phyloP scores from a whole-genome alignment of 768 basidiomycete species.

The Termitomyces sp. region DNA sequence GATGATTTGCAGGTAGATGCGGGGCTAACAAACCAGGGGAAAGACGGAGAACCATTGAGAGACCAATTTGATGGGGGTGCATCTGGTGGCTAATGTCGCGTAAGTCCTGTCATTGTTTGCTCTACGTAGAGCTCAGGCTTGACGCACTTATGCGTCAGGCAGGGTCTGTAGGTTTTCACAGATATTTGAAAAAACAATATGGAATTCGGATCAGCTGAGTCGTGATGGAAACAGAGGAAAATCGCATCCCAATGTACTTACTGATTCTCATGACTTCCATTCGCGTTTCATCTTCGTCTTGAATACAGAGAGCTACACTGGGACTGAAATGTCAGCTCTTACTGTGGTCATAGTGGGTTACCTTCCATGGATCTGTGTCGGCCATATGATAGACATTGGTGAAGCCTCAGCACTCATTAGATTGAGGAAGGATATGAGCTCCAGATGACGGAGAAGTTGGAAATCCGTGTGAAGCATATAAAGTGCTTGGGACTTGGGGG shows the following conservation, averaged over 20 bases:
- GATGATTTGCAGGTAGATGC: not conserved
- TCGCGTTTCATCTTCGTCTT: not conserved
- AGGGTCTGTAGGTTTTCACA: not conserved
- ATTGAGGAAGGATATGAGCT: not conserved
- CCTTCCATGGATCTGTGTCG: not conserved
- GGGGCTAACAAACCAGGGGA: slow-evolving; percentile 16
- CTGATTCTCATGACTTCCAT: not conserved
- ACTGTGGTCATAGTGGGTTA: not conserved
- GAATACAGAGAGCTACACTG: not conserved
- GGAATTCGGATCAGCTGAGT: too few species aligned
- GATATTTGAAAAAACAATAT: not conserved
- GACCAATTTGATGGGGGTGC: slow-evolving; percentile 7
- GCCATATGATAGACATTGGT: not conserved
- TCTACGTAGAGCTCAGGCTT: not conserved
- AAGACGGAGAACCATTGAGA: slow-evolving; percentile 14
- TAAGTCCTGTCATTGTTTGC: not conserved
- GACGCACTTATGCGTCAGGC: not conserved
- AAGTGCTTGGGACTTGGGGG: not conserved
- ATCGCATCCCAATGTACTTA: not conserved
- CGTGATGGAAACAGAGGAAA: not conserved
- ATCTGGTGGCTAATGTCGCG: not conserved
- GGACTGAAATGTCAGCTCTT: not conserved
- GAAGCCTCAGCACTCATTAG: not conserved
- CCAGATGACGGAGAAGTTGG: too few species aligned
- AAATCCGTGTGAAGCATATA: not conserved